A percentile compares a stretch with the other conserved stretches of the same genome.
These are phyloP conservation scores for Mucor irregularis DNA, from an alignment of 371 early-diverging fungal genomes.

Conservation along the genomic window DNA sequence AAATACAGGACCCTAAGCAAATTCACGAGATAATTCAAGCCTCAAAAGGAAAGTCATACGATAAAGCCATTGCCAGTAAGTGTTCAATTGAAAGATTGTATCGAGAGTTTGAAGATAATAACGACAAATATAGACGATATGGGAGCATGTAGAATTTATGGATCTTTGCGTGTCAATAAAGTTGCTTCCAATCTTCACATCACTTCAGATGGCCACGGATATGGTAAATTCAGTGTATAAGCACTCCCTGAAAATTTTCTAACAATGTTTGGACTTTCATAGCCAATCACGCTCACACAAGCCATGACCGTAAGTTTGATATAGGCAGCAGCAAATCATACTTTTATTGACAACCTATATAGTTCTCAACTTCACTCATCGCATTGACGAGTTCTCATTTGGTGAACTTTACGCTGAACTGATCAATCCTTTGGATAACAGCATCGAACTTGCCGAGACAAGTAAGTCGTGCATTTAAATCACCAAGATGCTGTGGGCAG, in stretches of 20 bases:
- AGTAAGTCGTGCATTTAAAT: no score
- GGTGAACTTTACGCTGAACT: slow-evolving; percentile 82
- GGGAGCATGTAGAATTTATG: slow-evolving; percentile 76
- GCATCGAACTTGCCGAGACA: slow-evolving; percentile 63
- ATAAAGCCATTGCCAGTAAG: slow-evolving; percentile 38
- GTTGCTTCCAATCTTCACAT: slow-evolving; percentile 89
- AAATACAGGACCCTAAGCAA: slow-evolving; percentile 31
- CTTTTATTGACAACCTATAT: not conserved
- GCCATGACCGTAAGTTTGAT: slow-evolving; percentile 64
- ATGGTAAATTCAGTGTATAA: slow-evolving; percentile 50
- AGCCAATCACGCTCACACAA: slow-evolving; percentile 52
- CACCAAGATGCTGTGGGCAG: no score
- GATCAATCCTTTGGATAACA: slow-evolving; percentile 85
- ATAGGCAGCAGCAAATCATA: not conserved
- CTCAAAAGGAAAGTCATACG: slow-evolving; percentile 38
- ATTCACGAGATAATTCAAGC: slow-evolving; percentile 48
- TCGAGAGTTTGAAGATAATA: not conserved
- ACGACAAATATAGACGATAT: slow-evolving; percentile 33
- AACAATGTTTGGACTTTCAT: not conserved
- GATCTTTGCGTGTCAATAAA: slow-evolving; percentile 76
- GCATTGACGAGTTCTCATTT: slow-evolving; percentile 89
- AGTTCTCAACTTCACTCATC: slow-evolving; percentile 93
- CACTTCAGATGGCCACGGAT: slow-evolving; percentile 89
- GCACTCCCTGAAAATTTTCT: not conserved
- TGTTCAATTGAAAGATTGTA: not conserved